phyloP scores from a whole-genome alignment of 495 filamentous ascomycete species.

The Lichenothelia convexa region DNA sequence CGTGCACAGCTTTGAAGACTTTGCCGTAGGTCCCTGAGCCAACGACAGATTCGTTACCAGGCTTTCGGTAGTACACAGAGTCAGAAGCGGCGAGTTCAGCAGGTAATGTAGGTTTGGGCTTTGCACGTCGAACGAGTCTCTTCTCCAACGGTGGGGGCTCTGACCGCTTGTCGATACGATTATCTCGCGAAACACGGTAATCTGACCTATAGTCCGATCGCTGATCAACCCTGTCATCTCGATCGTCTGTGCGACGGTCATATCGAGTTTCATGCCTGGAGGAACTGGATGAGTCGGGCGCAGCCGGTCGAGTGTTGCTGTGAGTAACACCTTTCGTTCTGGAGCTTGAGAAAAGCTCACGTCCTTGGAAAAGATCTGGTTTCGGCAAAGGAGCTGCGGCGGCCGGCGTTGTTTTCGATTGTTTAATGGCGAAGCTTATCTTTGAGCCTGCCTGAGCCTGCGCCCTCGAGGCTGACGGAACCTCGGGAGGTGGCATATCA shows the following conservation, averaged over 20 bases:
- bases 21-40: slow-evolving; percentile 92
- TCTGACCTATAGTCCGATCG: background rate
- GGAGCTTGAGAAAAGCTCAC: slow-evolving; percentile 29
- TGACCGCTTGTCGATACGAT: slow-evolving; percentile 9
- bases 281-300: no score
- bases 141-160: slow-evolving; percentile 37
- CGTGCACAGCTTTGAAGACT: slow-evolving; percentile 94
- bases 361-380: slow-evolving; percentile 56
- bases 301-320: no score
- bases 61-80: slow-evolving; percentile 80
- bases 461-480: slow-evolving; percentile 3
- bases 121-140: slow-evolving; percentile 50
- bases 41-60: slow-evolving; percentile 85
- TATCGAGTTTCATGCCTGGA: slow-evolving; percentile 4
- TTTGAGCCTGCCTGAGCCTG: slow-evolving; percentile 44
- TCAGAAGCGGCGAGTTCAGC: slow-evolving; percentile 57
- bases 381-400: slow-evolving; percentile 31
- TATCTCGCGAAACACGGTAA: slow-evolving; percentile 6
- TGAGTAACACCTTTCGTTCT: slow-evolving; percentile 14
- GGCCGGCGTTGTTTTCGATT: slow-evolving; percentile 33
- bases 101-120: slow-evolving; percentile 49
- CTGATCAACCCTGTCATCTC: background rate
- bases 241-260: no score
- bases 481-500: slow-evolving; percentile 28
- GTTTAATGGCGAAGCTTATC: slow-evolving; percentile 83